These are phyloP conservation scores for Pichia sp. DNA, from an alignment of 1,139 yeast genomes.

Conservation along the genomic window DNA sequence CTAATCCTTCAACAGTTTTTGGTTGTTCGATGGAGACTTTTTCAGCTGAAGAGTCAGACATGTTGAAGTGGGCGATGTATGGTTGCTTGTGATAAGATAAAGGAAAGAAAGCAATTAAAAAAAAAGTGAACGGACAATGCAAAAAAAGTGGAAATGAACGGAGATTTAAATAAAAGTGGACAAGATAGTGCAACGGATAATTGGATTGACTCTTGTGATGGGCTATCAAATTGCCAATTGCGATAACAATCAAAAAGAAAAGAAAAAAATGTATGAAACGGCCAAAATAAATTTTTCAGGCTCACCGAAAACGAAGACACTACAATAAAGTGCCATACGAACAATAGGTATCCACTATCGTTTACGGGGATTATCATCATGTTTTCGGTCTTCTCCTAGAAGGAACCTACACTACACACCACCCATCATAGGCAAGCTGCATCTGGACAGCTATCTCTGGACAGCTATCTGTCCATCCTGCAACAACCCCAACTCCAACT, in stretches of 20 bases:
- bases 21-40: constrained; percentile 5
- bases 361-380: too few species aligned
- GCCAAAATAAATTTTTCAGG: too few species aligned
- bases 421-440: too few species aligned
- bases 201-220: background rate
- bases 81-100: background rate
- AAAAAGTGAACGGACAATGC: background rate
- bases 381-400: too few species aligned
- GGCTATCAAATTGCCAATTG: background rate
- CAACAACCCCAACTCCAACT: too few species aligned
- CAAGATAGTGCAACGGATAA: background rate
- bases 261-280: background rate
- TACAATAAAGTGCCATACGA: too few species aligned
- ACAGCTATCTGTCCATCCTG: too few species aligned
- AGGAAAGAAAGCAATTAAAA: background rate
- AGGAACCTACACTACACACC: too few species aligned
- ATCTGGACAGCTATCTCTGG: too few species aligned
- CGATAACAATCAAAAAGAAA: background rate
- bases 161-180: background rate
- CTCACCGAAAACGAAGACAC: too few species aligned
- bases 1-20: background rate
- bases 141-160: background rate
- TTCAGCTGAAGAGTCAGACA: constrained; percentile 16
- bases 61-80: background rate
- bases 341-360: too few species aligned